These are phyloP conservation scores for Didymellaceae sp. DNA, from an alignment of 2,329 filamentous ascomycete genomes.

Conservation along the genomic window DNA sequence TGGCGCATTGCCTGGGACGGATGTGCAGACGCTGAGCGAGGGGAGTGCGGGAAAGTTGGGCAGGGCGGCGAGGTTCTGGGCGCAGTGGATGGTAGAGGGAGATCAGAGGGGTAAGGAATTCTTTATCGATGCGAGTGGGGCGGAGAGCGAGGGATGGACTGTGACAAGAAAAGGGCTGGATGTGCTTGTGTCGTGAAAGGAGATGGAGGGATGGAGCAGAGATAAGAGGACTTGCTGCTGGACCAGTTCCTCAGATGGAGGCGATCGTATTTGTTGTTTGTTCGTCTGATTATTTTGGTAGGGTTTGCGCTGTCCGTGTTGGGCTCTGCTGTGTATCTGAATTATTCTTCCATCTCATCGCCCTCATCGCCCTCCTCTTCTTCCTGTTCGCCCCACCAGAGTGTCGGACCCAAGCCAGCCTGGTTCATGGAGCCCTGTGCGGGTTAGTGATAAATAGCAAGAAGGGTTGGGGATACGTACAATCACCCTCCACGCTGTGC, in stretches of 20 bases:
- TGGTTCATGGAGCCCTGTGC: conserved; percentile 55
- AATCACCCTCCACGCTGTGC: conserved; percentile 73
- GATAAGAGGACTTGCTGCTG: too few relatives aligned
- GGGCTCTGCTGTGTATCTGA: background rate
- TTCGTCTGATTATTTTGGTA: background rate
- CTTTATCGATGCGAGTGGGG: background rate
- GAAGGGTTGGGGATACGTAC: conserved; percentile 31
- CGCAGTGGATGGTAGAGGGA: conserved; percentile 1
- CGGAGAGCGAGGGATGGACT: conserved; percentile 2
- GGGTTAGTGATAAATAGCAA: conserved; percentile 10
- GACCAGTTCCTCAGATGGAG: too few relatives aligned
- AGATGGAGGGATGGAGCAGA: background rate
- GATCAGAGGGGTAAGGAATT: background rate
- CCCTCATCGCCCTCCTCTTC: conserved; percentile 39
- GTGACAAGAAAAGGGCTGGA: background rate
- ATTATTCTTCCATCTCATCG: conserved; percentile 23
- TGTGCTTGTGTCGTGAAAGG: background rate
- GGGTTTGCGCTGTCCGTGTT: conserved; percentile 34
- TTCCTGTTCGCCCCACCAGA: conserved; percentile 54
- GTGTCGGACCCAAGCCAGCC: conserved; percentile 54
- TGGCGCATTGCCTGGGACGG: background rate
- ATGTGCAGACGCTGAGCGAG: background rate
- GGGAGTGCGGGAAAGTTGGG: conserved; percentile 2
- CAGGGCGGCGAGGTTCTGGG: conserved; percentile 1
- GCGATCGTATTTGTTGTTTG: too few relatives aligned